Evolutionary conservation across 257 asterid species (phyloP).

Genomic region (Rubia yunnanensis): DNA sequence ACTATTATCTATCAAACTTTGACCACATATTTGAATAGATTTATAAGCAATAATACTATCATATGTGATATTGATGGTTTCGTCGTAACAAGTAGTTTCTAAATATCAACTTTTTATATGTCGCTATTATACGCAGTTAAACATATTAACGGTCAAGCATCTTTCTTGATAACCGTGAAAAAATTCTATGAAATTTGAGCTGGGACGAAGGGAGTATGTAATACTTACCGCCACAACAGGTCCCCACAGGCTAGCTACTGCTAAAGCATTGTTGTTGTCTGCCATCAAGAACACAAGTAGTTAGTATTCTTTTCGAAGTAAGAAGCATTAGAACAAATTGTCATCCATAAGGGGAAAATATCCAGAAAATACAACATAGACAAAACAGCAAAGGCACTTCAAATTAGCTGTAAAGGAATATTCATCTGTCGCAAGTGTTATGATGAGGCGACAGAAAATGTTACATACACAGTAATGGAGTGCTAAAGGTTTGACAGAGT

Average conservation of each 20-base stretch:
- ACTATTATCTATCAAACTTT: too few species aligned
- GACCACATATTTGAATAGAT: too few species aligned
- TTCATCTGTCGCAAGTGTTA: background rate
- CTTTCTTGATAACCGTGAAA: too few species aligned
- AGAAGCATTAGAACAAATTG: background rate
- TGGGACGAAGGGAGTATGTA: too few species aligned
- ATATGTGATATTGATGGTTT: too few species aligned
- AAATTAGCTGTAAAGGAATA: background rate
- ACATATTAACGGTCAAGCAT: too few species aligned
- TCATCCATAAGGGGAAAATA: background rate
- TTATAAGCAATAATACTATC: too few species aligned
- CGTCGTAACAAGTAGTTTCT: too few species aligned
- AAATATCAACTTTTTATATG: too few species aligned
- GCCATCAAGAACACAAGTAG: slow-evolving; percentile 29
- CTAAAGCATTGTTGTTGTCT: slow-evolving; percentile 68
- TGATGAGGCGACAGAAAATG: background rate
- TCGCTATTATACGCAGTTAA: too few species aligned
- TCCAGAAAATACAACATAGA: background rate
- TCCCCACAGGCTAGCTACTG: slow-evolving; percentile 84
- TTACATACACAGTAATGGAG: background rate
- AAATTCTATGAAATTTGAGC: too few species aligned
- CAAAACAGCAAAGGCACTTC: background rate
- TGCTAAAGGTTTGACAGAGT: background rate
- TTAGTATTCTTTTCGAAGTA: background rate
- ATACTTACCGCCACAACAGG: slow-evolving; percentile 97